phyloP scores from a whole-genome alignment of 2,329 filamentous ascomycete species.

The Diaporthe velutina region DNA sequence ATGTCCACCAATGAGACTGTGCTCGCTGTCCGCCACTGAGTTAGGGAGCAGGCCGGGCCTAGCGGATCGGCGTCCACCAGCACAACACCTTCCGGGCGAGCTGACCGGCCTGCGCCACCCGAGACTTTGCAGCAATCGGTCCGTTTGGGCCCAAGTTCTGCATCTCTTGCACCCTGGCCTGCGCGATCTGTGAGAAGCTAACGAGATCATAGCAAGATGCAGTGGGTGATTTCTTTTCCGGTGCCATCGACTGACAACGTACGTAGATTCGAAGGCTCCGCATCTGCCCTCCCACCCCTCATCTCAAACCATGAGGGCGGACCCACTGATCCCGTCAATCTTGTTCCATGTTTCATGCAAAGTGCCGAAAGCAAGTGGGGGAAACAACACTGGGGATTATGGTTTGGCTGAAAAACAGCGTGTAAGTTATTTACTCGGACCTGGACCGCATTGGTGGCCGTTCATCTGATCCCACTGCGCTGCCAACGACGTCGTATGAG shows the following conservation, averaged over 20 bases:
- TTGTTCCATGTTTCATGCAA: constrained; percentile 25
- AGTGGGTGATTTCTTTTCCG: neutral
- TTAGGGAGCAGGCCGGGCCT: constrained; percentile 9
- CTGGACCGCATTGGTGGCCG: neutral
- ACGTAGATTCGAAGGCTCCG: neutral
- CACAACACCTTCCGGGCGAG: constrained; percentile 12
- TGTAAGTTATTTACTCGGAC: neutral
- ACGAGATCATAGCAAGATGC: neutral
- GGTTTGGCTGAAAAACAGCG: neutral
- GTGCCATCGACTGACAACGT: neutral
- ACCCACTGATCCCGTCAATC: constrained; percentile 27
- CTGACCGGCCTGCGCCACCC: neutral
- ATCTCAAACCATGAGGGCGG: constrained; percentile 11
- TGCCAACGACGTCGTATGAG: neutral
- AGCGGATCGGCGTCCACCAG: constrained; percentile 29
- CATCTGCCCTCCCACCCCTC: neutral
- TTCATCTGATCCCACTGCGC: constrained; percentile 11
- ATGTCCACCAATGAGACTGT: constrained; percentile 37
- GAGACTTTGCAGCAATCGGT: neutral
- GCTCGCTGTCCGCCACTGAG: neutral
- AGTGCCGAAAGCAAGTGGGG: constrained; percentile 16
- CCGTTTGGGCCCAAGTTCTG: neutral
- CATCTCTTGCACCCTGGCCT: neutral
- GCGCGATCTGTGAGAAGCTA: neutral
- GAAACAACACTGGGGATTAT: constrained; percentile 11